Percentiles rank a stretch among this genome's conserved stretches.
phyloP scores from a whole-genome alignment of 805 yeast genomes.

The Schwanniomyces yamadae region DNA sequence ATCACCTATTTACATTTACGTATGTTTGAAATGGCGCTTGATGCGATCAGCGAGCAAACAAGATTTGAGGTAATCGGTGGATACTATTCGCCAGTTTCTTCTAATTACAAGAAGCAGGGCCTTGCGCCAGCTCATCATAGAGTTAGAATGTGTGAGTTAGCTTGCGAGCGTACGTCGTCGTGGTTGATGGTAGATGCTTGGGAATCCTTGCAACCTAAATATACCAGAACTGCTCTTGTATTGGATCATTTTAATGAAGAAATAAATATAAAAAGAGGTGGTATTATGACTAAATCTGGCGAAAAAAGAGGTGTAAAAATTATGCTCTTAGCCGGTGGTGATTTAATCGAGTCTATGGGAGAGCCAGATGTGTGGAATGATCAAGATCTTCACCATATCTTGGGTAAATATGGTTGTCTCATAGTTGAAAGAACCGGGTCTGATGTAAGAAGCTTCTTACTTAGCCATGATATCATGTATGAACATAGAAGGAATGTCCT shows the following conservation, averaged over 20 bases:
- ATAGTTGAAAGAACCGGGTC: slow-evolving; percentile 96
- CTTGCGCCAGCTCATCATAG: slow-evolving; percentile 86
- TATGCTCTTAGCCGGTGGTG: slow-evolving; percentile 97
- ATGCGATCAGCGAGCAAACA: slow-evolving; percentile 86
- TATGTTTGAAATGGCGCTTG: slow-evolving; percentile 99
- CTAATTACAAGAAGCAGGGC: slow-evolving; percentile 90
- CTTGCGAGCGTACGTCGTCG: slow-evolving; percentile 92
- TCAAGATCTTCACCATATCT: slow-evolving; percentile 87
- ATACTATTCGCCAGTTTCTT: slow-evolving; percentile 90
- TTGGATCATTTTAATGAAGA: slow-evolving; percentile 96
- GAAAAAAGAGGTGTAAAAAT: slow-evolving; percentile 80
- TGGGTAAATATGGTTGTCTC: slow-evolving; percentile 94
- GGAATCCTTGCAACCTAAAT: slow-evolving; percentile 90
- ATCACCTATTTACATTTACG: slow-evolving; percentile 91
- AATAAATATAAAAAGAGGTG: slow-evolving; percentile 86
- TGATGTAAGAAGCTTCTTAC: slow-evolving; percentile 87
- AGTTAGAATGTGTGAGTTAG: slow-evolving; percentile 97
- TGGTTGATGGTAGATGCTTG: slow-evolving; percentile 99
- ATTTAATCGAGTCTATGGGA: slow-evolving; percentile 97
- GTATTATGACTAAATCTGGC: slow-evolving; percentile 62
- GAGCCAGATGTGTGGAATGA: slow-evolving; percentile 99
- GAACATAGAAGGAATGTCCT: slow-evolving; percentile 91
- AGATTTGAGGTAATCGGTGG: slow-evolving; percentile 96
- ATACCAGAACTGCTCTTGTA: slow-evolving; percentile 92
- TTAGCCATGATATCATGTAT: slow-evolving; percentile 95